Percentiles rank a stretch among this genome's conserved stretches.
Evolutionary conservation across 768 basidiomycete species (phyloP).

Genomic region (Chlorophyllum brunneum): DNA sequence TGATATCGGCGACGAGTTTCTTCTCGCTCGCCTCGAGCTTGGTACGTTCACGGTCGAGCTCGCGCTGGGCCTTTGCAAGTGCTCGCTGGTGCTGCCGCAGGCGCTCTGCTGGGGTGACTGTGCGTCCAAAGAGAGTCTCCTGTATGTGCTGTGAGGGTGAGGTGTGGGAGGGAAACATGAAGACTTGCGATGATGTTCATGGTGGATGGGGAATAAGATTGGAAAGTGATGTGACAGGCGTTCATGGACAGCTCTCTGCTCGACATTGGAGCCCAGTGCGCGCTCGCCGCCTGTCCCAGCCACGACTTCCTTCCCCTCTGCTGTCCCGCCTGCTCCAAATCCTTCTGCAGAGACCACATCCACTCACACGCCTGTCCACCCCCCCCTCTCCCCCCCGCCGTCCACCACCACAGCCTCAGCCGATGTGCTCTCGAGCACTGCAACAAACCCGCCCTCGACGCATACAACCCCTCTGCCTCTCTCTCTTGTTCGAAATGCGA

Average conservation of each 20-base stretch:
- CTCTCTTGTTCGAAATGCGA: slow-evolving; percentile 50
- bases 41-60: slow-evolving; percentile 91
- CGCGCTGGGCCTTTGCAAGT: slow-evolving; percentile 94
- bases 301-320: slow-evolving; percentile 77
- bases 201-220: slow-evolving; percentile 22
- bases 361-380: slow-evolving; percentile 53
- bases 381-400: slow-evolving; percentile 12
- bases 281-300: slow-evolving; percentile 51
- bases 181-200: slow-evolving; percentile 79
- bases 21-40: slow-evolving; percentile 97
- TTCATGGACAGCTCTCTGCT: slow-evolving; percentile 30
- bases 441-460: slow-evolving; percentile 49
- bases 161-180: neutral
- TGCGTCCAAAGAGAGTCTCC: slow-evolving; percentile 95
- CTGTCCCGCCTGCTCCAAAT: slow-evolving; percentile 50
- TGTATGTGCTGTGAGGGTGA: slow-evolving; percentile 26
- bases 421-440: slow-evolving; percentile 53
- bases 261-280: slow-evolving; percentile 62
- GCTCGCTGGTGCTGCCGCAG: slow-evolving; percentile 95
- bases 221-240: slow-evolving; percentile 13
- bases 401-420: slow-evolving; percentile 25
- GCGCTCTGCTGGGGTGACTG: slow-evolving; percentile 93
- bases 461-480: slow-evolving; percentile 21
- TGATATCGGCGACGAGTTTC: slow-evolving; percentile 94
- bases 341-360: slow-evolving; percentile 66